These are phyloP conservation scores for Neodidymelliopsis sp. DNA, from an alignment of 2,329 filamentous ascomycete species.

Conservation along the genomic window DNA sequence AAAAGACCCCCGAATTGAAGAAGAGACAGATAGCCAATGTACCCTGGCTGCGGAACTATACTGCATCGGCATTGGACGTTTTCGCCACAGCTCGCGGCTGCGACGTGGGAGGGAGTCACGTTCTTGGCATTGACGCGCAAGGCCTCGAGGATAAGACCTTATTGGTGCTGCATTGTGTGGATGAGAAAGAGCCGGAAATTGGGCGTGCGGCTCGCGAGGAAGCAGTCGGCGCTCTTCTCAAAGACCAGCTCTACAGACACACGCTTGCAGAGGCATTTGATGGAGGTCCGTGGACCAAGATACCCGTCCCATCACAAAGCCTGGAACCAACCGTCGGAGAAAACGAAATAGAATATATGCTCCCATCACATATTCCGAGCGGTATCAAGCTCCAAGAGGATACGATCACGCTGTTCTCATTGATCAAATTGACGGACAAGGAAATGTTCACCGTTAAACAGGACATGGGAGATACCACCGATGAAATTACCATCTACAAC, in stretches of 20 bases:
- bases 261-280: too few relatives aligned
- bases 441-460: conserved; percentile 1
- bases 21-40: too few relatives aligned
- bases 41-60: too few relatives aligned
- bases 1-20: too few relatives aligned
- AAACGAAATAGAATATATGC: too few relatives aligned
- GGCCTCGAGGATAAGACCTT: not conserved
- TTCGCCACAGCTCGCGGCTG: not conserved
- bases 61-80: not conserved
- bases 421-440: conserved; percentile 11
- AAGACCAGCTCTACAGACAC: too few relatives aligned
- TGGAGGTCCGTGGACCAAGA: too few relatives aligned
- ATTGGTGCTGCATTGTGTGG: conserved; percentile 1
- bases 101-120: not conserved
- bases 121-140: conserved; percentile 1
- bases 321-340: too few relatives aligned
- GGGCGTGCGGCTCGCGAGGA: too few relatives aligned
- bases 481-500: conserved; percentile 14
- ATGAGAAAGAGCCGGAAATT: not conserved
- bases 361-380: too few relatives aligned
- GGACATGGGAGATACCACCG: conserved; percentile 6
- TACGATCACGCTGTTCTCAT: conserved; percentile 12
- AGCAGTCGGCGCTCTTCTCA: too few relatives aligned
- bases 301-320: too few relatives aligned
- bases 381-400: conserved; percentile 53